phyloP scores from a whole-genome alignment of 2,329 filamentous ascomycete species.

The Tolypocladium paradoxum region DNA sequence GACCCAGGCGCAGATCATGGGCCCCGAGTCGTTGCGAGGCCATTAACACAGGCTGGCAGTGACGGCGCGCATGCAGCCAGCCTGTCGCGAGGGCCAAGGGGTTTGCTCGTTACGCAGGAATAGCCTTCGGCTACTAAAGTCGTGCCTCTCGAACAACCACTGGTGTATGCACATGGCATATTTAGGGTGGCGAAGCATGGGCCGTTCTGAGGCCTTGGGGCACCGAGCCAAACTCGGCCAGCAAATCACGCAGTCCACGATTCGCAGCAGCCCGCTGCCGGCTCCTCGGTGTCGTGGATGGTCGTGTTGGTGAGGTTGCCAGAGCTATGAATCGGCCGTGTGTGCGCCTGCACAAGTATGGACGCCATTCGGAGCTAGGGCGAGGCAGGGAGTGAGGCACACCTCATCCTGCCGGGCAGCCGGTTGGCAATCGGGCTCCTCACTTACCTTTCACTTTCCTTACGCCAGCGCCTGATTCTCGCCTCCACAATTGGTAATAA shows the following conservation, averaged over 20 bases:
- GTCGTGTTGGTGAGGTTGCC: neutral
- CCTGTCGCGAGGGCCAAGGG: neutral
- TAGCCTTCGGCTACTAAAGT: neutral
- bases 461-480: neutral
- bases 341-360: neutral
- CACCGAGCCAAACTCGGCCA: neutral
- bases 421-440: neutral
- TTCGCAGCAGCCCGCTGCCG: neutral
- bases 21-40: neutral
- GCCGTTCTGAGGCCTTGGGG: neutral
- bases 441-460: neutral
- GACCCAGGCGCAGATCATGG: neutral
- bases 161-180: neutral
- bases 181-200: constrained; percentile 3
- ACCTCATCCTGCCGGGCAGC: neutral
- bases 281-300: neutral
- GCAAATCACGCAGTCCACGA: neutral
- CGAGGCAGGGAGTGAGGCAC: neutral
- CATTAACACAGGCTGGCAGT: neutral
- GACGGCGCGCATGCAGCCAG: neutral
- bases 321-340: neutral
- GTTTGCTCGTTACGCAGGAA: neutral
- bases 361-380: neutral
- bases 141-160: neutral
- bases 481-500: neutral